Evolutionary conservation across 805 yeast genomes (phyloP).

Genomic region (Cyberlindnera xishuangbannaensis): DNA sequence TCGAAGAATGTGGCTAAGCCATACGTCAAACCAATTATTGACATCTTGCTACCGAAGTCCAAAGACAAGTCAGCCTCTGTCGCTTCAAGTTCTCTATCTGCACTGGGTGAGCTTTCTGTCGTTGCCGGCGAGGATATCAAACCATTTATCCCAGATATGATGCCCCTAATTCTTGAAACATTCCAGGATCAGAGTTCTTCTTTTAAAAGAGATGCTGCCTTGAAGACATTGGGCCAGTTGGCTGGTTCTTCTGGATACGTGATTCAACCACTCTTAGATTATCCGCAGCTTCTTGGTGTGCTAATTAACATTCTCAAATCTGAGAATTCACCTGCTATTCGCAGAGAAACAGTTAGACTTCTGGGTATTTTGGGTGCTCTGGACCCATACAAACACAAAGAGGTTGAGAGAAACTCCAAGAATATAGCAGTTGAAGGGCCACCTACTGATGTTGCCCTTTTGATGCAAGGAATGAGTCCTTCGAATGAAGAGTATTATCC

Average conservation of each 20-base stretch:
- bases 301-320: slow-evolving; percentile 76
- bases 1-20: slow-evolving; percentile 85
- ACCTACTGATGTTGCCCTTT: slow-evolving; percentile 79
- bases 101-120: slow-evolving; percentile 82
- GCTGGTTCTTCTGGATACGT: slow-evolving; percentile 93
- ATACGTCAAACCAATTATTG: slow-evolving; percentile 85
- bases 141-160: slow-evolving; percentile 64
- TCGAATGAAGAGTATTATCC: slow-evolving; percentile 91
- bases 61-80: slow-evolving; percentile 72
- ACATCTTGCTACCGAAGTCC: slow-evolving; percentile 72
- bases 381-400: slow-evolving; percentile 94
- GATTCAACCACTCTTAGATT: slow-evolving; percentile 85
- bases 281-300: slow-evolving; percentile 82
- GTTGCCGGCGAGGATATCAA: slow-evolving; percentile 85
- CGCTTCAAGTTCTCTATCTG: slow-evolving; percentile 77
- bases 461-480: slow-evolving; percentile 94
- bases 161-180: slow-evolving; percentile 84
- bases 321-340: slow-evolving; percentile 66
- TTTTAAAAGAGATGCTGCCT: slow-evolving; percentile 81
- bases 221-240: slow-evolving; percentile 80
- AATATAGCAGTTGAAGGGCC: slow-evolving; percentile 63
- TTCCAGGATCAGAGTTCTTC: slow-evolving; percentile 92
- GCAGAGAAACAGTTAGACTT: slow-evolving; percentile 83
- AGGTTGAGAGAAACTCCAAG: slow-evolving; percentile 69
- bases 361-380: slow-evolving; percentile 94